These are phyloP conservation scores for Trichoderma sp. DNA, from an alignment of 2,329 filamentous ascomycete species.

Conservation along the genomic window DNA sequence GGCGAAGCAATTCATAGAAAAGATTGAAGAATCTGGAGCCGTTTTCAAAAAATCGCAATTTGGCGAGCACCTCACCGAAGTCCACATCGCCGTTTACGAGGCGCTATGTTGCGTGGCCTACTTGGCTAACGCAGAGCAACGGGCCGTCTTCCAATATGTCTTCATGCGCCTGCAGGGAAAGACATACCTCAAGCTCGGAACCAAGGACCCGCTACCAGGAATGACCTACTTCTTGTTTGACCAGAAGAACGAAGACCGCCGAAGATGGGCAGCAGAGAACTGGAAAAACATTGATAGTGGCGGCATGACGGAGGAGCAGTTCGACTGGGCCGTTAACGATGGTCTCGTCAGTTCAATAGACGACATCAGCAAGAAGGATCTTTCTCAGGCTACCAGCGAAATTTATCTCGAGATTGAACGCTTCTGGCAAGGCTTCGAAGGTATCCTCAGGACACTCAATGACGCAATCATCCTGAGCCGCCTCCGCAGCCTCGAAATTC, in stretches of 20 bases:
- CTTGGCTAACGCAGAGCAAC: constrained; percentile 55
- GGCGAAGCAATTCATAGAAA: constrained; percentile 54
- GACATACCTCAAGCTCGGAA: constrained; percentile 72
- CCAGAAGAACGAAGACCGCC: constrained; percentile 55
- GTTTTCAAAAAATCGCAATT: constrained; percentile 48
- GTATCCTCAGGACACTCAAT: constrained; percentile 72
- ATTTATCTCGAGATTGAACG: constrained; percentile 54
- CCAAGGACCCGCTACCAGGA: constrained; percentile 72
- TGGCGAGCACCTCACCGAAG: constrained; percentile 50
- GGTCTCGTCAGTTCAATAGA: constrained; percentile 66
- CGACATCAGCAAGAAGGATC: constrained; percentile 53
- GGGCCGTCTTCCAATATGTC: constrained; percentile 70
- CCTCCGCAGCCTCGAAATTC: constrained; percentile 74
- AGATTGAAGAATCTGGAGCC: constrained; percentile 47
- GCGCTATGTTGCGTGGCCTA: constrained; percentile 81
- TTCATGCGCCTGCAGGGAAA: constrained; percentile 73
- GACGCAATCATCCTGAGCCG: constrained; percentile 73
- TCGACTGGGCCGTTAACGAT: constrained; percentile 82
- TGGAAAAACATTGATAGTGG: constrained; percentile 53
- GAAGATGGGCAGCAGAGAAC: constrained; percentile 40
- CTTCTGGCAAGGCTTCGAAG: constrained; percentile 76
- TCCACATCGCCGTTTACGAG: constrained; percentile 82
- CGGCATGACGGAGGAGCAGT: constrained; percentile 67
- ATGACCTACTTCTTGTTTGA: constrained; percentile 81
- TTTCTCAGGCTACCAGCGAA: constrained; percentile 33